These are phyloP conservation scores for Cordyceps fumosorosea DNA, from an alignment of 2,329 filamentous ascomycete species.

Conservation along the genomic window DNA sequence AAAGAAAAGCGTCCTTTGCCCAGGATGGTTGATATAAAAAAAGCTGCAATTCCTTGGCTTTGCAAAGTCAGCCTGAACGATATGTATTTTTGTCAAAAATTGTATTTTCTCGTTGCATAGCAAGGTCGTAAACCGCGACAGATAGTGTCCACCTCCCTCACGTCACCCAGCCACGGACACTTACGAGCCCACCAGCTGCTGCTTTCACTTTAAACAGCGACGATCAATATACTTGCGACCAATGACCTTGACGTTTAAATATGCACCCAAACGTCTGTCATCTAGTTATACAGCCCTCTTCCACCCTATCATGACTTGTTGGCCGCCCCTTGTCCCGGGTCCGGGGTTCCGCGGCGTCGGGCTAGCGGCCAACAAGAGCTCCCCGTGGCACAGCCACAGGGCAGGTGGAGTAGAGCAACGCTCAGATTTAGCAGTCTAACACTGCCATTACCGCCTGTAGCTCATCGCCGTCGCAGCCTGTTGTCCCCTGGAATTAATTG, in stretches of 20 bases:
- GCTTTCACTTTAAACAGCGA: no score
- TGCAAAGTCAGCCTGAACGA: no score
- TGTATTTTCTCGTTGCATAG: no score
- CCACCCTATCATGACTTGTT: background rate
- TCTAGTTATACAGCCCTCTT: background rate
- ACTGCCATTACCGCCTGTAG: background rate
- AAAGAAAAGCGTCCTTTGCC: no score
- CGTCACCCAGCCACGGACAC: background rate
- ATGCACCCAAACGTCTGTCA: background rate
- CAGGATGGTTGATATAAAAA: no score
- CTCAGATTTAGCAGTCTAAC: background rate
- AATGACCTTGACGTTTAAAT: no score
- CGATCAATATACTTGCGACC: no score
- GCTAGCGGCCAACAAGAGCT: constrained; percentile 1
- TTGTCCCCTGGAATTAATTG: background rate
- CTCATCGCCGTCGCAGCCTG: background rate
- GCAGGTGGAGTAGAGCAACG: background rate
- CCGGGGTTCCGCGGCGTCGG: background rate
- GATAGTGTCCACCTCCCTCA: no score
- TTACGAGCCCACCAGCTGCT: no score
- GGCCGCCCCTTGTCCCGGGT: background rate
- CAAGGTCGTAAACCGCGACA: no score
- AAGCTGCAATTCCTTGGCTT: no score
- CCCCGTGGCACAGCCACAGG: background rate
- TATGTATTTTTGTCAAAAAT: no score